These are phyloP conservation scores for Aspergillus quadricinctus DNA, from an alignment of 2,329 filamentous ascomycete genomes.

Conservation along the genomic window DNA sequence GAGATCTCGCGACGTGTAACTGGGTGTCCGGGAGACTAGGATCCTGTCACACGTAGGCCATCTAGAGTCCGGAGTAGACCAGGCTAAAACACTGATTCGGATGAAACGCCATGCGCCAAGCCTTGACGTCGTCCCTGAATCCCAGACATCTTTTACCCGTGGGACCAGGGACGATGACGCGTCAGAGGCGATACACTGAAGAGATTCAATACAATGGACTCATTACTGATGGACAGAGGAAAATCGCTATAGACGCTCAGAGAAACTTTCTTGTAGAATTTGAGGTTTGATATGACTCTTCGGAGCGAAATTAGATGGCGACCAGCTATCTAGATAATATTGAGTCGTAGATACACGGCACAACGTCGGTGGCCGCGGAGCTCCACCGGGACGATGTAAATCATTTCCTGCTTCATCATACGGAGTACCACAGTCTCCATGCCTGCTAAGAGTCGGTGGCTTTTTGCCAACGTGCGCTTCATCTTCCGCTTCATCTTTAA, in stretches of 20 bases:
- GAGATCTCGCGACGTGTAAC: background rate
- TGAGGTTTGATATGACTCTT: background rate
- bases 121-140: background rate
- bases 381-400: constrained; percentile 10
- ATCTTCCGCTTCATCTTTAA: background rate
- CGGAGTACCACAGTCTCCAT: background rate
- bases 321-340: background rate
- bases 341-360: background rate
- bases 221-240: background rate
- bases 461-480: constrained; percentile 12
- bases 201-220: background rate
- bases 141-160: background rate
- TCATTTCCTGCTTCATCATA: constrained; percentile 5
- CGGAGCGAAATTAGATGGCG: background rate
- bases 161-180: background rate
- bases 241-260: background rate
- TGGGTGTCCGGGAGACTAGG: background rate
- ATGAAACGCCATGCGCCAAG: background rate
- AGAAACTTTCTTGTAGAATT: background rate
- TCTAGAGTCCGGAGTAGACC: background rate
- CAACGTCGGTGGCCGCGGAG: background rate
- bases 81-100: background rate
- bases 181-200: background rate
- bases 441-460: background rate
- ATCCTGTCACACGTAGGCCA: background rate